Evolutionary conservation across 164 flowering plant genomes (phyloP).

Genomic region (Houttuynia cordata): DNA sequence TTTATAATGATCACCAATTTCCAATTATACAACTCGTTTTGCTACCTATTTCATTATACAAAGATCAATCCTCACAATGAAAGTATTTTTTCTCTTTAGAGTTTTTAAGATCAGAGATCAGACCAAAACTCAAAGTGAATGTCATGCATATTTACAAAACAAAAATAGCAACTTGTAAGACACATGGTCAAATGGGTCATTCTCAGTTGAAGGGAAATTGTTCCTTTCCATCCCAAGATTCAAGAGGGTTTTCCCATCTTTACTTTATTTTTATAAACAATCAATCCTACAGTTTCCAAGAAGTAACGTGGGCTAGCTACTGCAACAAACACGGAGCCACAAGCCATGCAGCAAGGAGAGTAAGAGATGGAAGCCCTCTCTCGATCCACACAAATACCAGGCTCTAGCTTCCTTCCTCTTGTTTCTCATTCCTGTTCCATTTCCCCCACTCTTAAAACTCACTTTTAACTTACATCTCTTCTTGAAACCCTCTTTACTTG

Average conservation of each 20-base stretch:
- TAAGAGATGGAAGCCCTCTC: constrained; percentile 12
- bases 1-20: no score
- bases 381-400: constrained; percentile 15
- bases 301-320: constrained; percentile 6
- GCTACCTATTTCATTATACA: no score
- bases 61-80: no score
- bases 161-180: neutral
- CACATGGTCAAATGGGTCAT: no score
- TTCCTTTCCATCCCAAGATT: neutral
- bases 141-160: no score
- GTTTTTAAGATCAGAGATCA: no score
- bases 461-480: neutral
- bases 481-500: neutral
- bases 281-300: neutral
- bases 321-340: constrained; percentile 24
- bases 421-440: constrained; percentile 1
- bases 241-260: neutral
- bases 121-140: no score
- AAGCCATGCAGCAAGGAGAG: constrained; percentile 9
- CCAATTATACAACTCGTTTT: no score
- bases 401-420: constrained; percentile 11
- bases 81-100: no score
- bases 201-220: no score
- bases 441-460: neutral
- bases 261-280: neutral